Evolutionary conservation across 306 rosid genomes (phyloP), one percentile per base, ranked within the genome.

Genomic region (Rosa persica): DNA sequence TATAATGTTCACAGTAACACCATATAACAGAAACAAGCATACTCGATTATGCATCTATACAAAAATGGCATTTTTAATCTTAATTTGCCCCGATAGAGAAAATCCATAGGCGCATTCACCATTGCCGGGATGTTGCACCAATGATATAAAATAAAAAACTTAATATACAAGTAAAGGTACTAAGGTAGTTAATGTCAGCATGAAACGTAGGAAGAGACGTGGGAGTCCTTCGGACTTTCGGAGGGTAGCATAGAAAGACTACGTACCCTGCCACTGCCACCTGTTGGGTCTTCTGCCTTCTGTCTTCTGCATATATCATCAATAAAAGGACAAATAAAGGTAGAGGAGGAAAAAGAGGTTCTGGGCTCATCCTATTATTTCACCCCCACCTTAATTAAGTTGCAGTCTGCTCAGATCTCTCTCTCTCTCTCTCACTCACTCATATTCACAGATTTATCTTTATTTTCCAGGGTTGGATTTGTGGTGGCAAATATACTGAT

Each of bases 381-480:
- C 52, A 73, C 66, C 73, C 70, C 82, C 88, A 78, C 83, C 90
- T 82, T 83, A 85, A 88, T 87, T 73, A 83, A 66, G 49, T 73
- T 79, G 74, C 95, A 90, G 85, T 62, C 78, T 19, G 12, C 87
- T 74, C 88, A 82, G 62, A 47, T 13, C 38, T 46, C 11, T 1
- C 43, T 6, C 42, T 44, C 25, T 4, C 80, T 65, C 75, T 27
- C 75, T 75, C 74, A 66, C 47, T 79, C 81, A 76, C 80, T 77
- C 87, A 4, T 40, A 5, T 42, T 42, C 9, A 42, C 46, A 42
- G 11, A 42, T 42, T 42, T 30, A 30, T 76, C 84, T 85, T 72
- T 81, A 36, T 67, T 13, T 67, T 30, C 34, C 5, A 27, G 16
- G 67, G 39, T 81, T 74, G 60, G 44, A 12, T 61, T 22, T 61